Percentiles rank a stretch among this genome's conserved stretches.
Conservation (phyloP, 148 eudicot genomes). For the Camellia japonica region DNA sequence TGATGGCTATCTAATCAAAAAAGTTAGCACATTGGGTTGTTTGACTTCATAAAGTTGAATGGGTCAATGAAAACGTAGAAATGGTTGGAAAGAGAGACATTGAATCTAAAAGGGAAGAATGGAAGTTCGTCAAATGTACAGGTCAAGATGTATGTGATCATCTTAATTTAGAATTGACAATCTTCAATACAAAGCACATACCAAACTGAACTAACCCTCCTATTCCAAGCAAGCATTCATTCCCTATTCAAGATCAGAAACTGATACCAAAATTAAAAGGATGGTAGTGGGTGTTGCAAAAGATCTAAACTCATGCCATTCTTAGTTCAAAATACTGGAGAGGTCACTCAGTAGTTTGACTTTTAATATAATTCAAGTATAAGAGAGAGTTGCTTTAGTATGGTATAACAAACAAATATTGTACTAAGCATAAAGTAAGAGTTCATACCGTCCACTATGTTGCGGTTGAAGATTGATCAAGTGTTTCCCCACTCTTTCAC, state of each 20-base stretch:
- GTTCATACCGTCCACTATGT: constrained; percentile 32
- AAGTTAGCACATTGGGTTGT: background rate
- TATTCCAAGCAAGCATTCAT: background rate
- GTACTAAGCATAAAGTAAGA: background rate
- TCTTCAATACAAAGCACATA: background rate
- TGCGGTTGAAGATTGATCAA: constrained; percentile 30
- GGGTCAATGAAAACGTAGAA: background rate
- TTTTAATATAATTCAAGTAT: background rate
- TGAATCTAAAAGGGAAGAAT: background rate
- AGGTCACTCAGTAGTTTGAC: background rate
- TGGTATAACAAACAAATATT: background rate
- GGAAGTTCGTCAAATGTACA: background rate
- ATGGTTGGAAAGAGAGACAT: background rate
- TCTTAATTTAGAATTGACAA: background rate
- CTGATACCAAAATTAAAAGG: background rate
- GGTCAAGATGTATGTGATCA: background rate
- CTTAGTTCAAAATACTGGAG: background rate
- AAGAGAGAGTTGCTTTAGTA: background rate
- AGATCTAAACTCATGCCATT: background rate
- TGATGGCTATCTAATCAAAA: background rate
- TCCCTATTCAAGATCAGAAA: background rate
- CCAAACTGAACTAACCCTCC: background rate
- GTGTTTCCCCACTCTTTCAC: constrained; percentile 22
- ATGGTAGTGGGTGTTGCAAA: background rate
- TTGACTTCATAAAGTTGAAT: background rate